Evolutionary conservation across 176 grass and related monocot genomes (phyloP), one percentile per base, ranked within the genome.

Genomic region (Bolboschoenus planiculmis): DNA sequence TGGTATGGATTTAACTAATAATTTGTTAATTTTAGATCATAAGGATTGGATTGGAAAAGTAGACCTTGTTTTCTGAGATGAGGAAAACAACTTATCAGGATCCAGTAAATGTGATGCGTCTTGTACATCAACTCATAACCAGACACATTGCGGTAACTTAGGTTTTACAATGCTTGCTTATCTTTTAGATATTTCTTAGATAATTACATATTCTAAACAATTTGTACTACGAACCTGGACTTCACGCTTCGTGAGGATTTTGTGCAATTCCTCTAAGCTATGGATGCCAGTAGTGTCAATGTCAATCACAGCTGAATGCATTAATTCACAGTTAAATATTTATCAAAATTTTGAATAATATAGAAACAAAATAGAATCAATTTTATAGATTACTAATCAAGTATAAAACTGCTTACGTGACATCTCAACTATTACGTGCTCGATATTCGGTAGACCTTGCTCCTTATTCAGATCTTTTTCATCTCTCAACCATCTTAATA

Each of bases 401-500:
- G 54, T 8, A 14, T 0, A 8, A 39, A 26, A 21, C 33, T 86
- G 37, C 90, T 91, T 93, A 97, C 92, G 95, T 62, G 95, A 97
- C 78, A 97, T 59, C 7, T 97, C 95, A 35, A 97, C 55, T 56
- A 97, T 91, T 61, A 97, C 83, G 78, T 85, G 62, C 50, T 88
- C 79, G 16, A 86, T 91, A 85, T 83, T 78, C 5, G 86, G 79
- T 64, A 88, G 35, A 53, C 66, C 78, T 10, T 90, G 39, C 42
- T 73, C 87, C 58, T 83, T 54, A 10, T 89, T 82, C 55, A 86
- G 18, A 20, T 97, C 92, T 64, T 93, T 88, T 88, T 97, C 87
- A 1, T 97, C 95, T 78, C 90, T 75, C 56, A 97, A 84, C 95
- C 95, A 97, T 75, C 95, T 92, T 47, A 97, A 89, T 51, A 97